These are phyloP conservation scores for Fusarium hostae DNA, from an alignment of 2,329 filamentous ascomycete species.

Conservation along the genomic window DNA sequence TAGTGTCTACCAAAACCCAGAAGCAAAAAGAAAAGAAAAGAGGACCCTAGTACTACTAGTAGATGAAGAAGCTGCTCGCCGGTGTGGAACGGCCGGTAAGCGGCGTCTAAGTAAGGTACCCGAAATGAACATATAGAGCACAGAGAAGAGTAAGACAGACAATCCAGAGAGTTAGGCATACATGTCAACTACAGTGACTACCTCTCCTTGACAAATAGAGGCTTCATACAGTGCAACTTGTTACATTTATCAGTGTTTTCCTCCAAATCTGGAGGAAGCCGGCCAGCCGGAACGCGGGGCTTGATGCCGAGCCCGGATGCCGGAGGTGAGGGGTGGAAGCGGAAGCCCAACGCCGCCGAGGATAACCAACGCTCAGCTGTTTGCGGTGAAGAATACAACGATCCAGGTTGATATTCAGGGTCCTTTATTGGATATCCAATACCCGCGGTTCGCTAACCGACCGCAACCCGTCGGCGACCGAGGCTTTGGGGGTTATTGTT, in stretches of 20 bases:
- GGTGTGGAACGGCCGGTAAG: conserved; percentile 30
- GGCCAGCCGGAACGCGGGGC: conserved; percentile 30
- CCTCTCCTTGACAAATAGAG: background rate
- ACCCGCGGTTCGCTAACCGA: conserved; percentile 32
- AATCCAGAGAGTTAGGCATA: background rate
- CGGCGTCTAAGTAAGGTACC: conserved; percentile 42
- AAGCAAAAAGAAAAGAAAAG: background rate
- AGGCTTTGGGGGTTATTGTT: background rate
- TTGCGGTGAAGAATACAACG: background rate
- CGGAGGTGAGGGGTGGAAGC: conserved; percentile 30
- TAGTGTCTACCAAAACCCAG: background rate
- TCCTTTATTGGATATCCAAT: conserved; percentile 19
- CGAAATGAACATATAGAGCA: conserved; percentile 21
- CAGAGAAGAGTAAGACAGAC: background rate
- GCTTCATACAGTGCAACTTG: no score
- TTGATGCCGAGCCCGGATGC: conserved; percentile 33
- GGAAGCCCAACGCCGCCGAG: conserved; percentile 28
- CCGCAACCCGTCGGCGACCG: conserved; percentile 40
- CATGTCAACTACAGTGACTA: background rate
- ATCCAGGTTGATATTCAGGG: conserved; percentile 3
- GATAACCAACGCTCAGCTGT: background rate
- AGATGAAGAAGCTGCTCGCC: background rate
- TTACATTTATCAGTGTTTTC: background rate
- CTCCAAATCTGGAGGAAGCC: conserved; percentile 3
- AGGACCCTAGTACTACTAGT: background rate